Evolutionary conservation across 192 early-diverging fungal species (phyloP), one percentile per base, ranked within the genome.

Genomic region (Coemansia sp.): DNA sequence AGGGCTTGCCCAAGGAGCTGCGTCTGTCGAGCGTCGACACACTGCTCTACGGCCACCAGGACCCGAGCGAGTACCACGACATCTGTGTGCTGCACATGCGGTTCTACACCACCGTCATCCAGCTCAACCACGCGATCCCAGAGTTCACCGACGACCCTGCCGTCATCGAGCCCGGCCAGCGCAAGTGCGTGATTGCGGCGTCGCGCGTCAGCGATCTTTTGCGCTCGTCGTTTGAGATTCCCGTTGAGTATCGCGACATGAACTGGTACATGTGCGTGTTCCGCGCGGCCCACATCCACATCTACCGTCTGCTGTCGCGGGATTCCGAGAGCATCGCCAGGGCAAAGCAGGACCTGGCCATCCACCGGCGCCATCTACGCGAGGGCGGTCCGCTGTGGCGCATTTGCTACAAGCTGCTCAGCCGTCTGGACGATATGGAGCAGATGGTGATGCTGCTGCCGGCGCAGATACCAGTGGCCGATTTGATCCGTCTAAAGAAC

Each of bases 211-310:
- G 65, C 53, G 72, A 75, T 35, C 42, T 75, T 13, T 29, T 75
- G 52, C 65, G 72, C 3, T 50, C 72, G 28, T 68, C 72, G 38
- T 75, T 60, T 36, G 72, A 75, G 46, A 60, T 75, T 20, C 53
- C 72, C 2, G 44, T 75, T 36, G 66, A 67, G 19, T 30, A 34
- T 38, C 72, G 72, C 48, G 66, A 75, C 27, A 68, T 75, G 53
- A 69, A 68, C 66, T 75, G 72, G 72, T 75, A 75, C 65, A 75
- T 75, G 72, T 75, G 72, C 25, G 66, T 75, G 49, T 75, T 75
- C 60, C 59, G 66, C 14, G 72, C 72, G 0, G 64, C 72, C 13
- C 66, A 68, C 26, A 65, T 75, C 29, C 72, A 75, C 49, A 68
- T 67, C 23, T 75, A 68, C 44, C 45, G 72, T 32, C 32, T 75